Evolutionary conservation across 2,329 filamentous ascomycete species (phyloP), one percentile per base, ranked within the genome.

Genomic region (Davidsoniella neocaledoniae): DNA sequence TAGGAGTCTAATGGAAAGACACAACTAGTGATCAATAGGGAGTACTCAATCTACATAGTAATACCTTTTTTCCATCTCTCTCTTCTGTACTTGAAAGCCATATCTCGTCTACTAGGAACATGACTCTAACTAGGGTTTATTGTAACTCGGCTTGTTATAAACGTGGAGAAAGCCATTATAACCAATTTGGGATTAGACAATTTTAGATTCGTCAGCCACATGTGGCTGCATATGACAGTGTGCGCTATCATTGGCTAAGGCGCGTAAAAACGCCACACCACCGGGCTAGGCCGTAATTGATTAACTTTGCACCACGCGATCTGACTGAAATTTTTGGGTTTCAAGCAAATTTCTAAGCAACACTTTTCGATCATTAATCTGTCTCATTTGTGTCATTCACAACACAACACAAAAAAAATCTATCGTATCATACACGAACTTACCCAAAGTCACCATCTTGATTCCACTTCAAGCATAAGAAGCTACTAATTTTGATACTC

Each of bases 1-100:
- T 58, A 75, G 73, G 51, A 60, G 60, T 43, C 70, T 68, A 9
- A 56, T 80, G 56, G 61, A 25, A n/a, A 17, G 7, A 14, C 9
- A 12, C 40, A 12, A 2, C 19, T 43, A 21, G 17, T 21, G 6
- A 21, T 17, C 25, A 33, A n/a, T 45, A 23, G 8, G 4, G 5
- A n/a, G 14, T 44, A 12, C 29, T 44, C 4, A 10, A 44, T 44
- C 21, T 41, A 14, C 16, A 14, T 17, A 42, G 8, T 42, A 6
- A 21, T 17, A 42, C 39, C 4, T 17, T 9, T 16, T 10, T 38
- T n/a, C n/a, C 36, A 12, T 38, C 36, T 38, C n/a, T 38, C 2
- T 38, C 2, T 38, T 38, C 36, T 16, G 16, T 3, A 38, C 5
- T 14, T 14, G 16, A 38, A 14, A 5, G 12, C 36, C 36, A 38